Evolutionary conservation across 2,329 filamentous ascomycete species (phyloP).

Genomic region (Raffaelea arxii): DNA sequence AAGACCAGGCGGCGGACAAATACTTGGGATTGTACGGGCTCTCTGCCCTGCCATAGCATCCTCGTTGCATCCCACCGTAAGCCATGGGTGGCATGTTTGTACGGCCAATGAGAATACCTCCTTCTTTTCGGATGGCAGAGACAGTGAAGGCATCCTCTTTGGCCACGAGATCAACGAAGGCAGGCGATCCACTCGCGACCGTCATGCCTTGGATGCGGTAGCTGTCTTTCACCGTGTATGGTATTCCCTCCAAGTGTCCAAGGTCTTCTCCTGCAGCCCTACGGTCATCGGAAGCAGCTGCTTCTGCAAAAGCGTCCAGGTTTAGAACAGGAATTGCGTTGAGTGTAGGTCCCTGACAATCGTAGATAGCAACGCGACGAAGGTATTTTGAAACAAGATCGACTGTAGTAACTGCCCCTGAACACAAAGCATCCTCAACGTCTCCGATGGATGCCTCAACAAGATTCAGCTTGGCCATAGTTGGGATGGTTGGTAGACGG

Average conservation of each 20-base stretch:
- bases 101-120: background rate
- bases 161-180: background rate
- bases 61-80: background rate
- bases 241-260: background rate
- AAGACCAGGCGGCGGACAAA: background rate
- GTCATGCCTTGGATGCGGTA: background rate
- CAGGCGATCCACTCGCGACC: background rate
- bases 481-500: too few species aligned
- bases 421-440: background rate
- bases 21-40: background rate
- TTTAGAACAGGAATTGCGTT: too few species aligned
- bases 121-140: background rate
- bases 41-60: background rate
- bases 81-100: constrained; percentile 2
- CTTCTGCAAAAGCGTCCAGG: too few species aligned
- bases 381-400: background rate
- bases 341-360: background rate
- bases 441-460: background rate
- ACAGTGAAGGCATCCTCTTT: background rate
- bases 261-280: too few species aligned
- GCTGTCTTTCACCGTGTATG: constrained; percentile 1
- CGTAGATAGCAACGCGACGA: background rate
- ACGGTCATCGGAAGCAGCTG: too few species aligned
- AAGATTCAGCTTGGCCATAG: too few species aligned
- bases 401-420: background rate